Percentiles rank a stretch among this genome's conserved stretches.
These are phyloP conservation scores for Metarhizium humberi DNA, from an alignment of 2,329 filamentous ascomycete genomes.

Conservation along the genomic window DNA sequence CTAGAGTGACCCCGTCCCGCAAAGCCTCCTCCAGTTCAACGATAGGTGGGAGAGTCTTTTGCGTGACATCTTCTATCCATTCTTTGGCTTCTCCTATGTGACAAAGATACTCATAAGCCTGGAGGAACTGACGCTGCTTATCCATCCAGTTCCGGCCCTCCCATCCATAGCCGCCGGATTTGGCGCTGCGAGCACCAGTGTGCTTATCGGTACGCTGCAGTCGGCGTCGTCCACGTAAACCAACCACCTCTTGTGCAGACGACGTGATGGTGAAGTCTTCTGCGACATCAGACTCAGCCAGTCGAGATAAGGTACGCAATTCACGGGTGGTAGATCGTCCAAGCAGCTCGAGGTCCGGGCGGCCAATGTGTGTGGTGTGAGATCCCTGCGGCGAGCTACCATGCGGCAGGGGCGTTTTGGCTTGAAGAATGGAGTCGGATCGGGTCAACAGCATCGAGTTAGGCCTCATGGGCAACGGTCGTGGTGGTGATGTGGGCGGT, in stretches of 20 bases:
- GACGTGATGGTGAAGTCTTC: constrained; percentile 76
- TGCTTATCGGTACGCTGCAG: constrained; percentile 63
- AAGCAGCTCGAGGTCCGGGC: constrained; percentile 70
- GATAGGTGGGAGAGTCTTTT: constrained; percentile 79
- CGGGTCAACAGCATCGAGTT: constrained; percentile 53
- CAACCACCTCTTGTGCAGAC: constrained; percentile 75
- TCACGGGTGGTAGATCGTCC: constrained; percentile 86
- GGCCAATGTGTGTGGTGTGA: constrained; percentile 38
- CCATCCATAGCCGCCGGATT: constrained; percentile 55
- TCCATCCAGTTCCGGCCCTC: constrained; percentile 96
- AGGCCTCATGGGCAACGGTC: constrained; percentile 37
- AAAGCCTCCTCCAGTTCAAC: constrained; percentile 89
- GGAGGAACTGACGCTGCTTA: constrained; percentile 89
- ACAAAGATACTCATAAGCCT: constrained; percentile 96
- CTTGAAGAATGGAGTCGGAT: constrained; percentile 40
- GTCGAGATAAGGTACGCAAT: constrained; percentile 74
- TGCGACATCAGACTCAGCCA: constrained; percentile 64
- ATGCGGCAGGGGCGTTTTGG: constrained; percentile 21
- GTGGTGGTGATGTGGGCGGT: constrained; percentile 33
- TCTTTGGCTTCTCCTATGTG: constrained; percentile 98
- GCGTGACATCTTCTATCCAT: constrained; percentile 91
- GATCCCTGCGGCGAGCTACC: constrained; percentile 21
- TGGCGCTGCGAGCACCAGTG: constrained; percentile 35
- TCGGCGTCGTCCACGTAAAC: constrained; percentile 73
- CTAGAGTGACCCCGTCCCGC: constrained; percentile 85